These are phyloP conservation scores for Citrullus amarus DNA, from an alignment of 306 rosid species.

Conservation along the genomic window DNA sequence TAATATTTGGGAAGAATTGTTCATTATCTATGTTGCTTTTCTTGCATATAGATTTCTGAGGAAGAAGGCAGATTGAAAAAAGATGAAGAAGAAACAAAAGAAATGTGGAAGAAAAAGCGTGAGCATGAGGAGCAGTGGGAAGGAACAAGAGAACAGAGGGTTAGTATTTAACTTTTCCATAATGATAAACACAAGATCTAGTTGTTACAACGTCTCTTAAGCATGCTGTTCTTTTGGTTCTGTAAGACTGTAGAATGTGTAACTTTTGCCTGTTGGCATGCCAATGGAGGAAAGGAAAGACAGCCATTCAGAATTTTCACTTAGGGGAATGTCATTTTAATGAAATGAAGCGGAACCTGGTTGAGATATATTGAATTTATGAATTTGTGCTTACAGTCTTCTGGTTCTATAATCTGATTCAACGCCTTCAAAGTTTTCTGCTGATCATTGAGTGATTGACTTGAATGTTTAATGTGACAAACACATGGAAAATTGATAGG, in stretches of 20 bases:
- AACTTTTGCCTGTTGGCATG: background rate
- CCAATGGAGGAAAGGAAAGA: background rate
- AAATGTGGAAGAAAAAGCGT: constrained; percentile 98
- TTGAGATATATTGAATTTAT: background rate
- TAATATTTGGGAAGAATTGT: background rate
- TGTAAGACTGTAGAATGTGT: background rate
- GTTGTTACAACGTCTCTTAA: background rate
- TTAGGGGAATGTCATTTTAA: background rate
- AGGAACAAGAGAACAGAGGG: constrained; percentile 95
- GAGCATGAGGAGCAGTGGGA: constrained; percentile 99
- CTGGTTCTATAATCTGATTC: background rate
- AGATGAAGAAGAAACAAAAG: constrained; percentile 91
- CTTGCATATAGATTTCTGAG: constrained; percentile 69
- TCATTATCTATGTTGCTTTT: background rate
- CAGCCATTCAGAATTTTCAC: background rate
- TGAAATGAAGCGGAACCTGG: background rate
- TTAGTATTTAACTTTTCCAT: constrained; percentile 30
- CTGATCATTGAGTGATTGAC: background rate
- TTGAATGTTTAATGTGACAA: background rate
- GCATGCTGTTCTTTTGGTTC: background rate
- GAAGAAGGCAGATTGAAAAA: constrained; percentile 97
- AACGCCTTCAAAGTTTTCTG: background rate
- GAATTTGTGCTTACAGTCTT: background rate
- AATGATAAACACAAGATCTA: background rate
- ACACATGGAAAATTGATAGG: background rate